Conservation (phyloP, 1,139 yeast genomes). For the Nakaseomyces kungkrabaensis region DNA sequence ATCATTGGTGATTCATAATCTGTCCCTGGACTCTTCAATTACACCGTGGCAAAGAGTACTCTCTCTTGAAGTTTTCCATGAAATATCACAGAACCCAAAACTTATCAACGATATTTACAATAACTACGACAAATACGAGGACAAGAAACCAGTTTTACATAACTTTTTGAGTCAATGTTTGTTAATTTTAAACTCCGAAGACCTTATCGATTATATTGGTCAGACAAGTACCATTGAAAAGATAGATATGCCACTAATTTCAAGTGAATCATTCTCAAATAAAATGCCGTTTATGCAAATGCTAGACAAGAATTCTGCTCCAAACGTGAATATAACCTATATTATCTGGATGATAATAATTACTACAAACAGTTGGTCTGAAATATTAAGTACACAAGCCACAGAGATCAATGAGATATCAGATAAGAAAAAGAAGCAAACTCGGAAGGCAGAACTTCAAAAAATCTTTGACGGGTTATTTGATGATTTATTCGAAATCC, state of each 20-base stretch:
- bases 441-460: conserved; percentile 30
- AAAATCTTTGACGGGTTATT: conserved; percentile 29
- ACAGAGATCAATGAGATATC: conserved; percentile 14
- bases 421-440: conserved; percentile 30
- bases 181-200: conserved; percentile 25
- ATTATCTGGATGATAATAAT: conserved; percentile 48
- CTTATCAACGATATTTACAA: conserved; percentile 45
- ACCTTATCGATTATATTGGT: conserved; percentile 33
- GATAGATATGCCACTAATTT: conserved; percentile 24
- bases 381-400: conserved; percentile 56
- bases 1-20: conserved; percentile 59
- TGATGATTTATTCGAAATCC: conserved; percentile 39
- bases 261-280: conserved; percentile 33
- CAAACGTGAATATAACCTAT: conserved; percentile 53
- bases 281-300: conserved; percentile 58
- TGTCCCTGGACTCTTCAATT: conserved; percentile 40
- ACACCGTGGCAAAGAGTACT: conserved; percentile 64
- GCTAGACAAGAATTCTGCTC: conserved; percentile 68
- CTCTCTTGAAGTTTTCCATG: conserved; percentile 61
- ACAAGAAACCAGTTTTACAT: conserved; percentile 51
- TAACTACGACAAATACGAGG: conserved; percentile 49
- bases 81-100: conserved; percentile 47
- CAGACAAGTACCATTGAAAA: conserved; percentile 25
- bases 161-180: conserved; percentile 47
- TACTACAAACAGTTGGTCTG: conserved; percentile 48